A percentile compares a stretch with the other conserved stretches of the same genome.
These are phyloP conservation scores for Silene uniflora DNA, from an alignment of 148 eudicot species.

Conservation along the genomic window DNA sequence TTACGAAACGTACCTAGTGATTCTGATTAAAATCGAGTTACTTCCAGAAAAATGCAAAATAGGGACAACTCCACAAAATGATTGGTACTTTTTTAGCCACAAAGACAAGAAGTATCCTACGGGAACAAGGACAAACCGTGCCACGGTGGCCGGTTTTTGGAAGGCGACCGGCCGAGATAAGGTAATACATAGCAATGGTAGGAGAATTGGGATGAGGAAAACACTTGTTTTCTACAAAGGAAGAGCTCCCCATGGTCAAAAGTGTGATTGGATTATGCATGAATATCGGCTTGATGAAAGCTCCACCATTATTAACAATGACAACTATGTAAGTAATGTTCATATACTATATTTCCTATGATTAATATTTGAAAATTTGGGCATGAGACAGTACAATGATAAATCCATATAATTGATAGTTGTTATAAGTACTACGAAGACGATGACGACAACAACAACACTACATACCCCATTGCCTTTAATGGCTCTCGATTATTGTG, in stretches of 20 bases:
- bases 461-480: no score
- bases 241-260: slow-evolving; percentile 56
- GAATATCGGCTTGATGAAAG: slow-evolving; percentile 49
- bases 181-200: slow-evolving; percentile 35
- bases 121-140: slow-evolving; percentile 52
- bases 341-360: background rate
- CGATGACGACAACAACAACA: no score
- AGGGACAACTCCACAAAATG: slow-evolving; percentile 55
- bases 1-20: no score
- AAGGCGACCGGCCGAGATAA: slow-evolving; percentile 62
- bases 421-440: no score
- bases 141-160: slow-evolving; percentile 58
- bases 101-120: slow-evolving; percentile 63
- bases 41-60: slow-evolving; percentile 47
- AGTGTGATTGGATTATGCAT: slow-evolving; percentile 60
- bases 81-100: slow-evolving; percentile 60
- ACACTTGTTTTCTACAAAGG: slow-evolving; percentile 59
- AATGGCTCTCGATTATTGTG: no score
- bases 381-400: no score
- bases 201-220: slow-evolving; percentile 49
- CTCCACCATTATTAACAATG: slow-evolving; percentile 19
- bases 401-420: no score
- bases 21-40: background rate
- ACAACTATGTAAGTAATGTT: slow-evolving; percentile 17
- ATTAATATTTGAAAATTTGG: no score